phyloP scores from a whole-genome alignment of 2,329 filamentous ascomycete genomes.

The Talaromyces sp. region DNA sequence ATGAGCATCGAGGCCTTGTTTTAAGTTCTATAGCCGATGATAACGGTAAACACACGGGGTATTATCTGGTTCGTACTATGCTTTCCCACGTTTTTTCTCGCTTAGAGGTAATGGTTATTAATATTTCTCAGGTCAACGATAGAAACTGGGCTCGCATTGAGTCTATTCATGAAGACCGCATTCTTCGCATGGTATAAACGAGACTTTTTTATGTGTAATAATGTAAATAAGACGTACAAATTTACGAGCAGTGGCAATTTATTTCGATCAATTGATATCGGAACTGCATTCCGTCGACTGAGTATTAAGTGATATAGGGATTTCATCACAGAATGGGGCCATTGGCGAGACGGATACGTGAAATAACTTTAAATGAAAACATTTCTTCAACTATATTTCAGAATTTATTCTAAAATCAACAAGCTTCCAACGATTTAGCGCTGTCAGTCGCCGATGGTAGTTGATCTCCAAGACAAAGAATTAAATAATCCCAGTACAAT shows the following conservation, averaged over 20 bases:
- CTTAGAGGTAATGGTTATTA: not conserved
- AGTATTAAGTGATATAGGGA: conserved; percentile 1
- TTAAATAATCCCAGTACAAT: not conserved
- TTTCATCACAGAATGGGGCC: conserved; percentile 5
- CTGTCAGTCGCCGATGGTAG: not conserved
- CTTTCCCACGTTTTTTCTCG: not conserved
- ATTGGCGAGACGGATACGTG: not conserved
- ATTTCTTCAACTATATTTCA: not conserved
- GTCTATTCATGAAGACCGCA: not conserved
- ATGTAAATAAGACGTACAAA: not conserved
- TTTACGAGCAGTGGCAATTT: not conserved
- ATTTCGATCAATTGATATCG: not conserved
- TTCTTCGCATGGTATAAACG: not conserved
- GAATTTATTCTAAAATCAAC: not conserved
- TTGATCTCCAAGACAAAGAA: not conserved
- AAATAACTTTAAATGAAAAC: not conserved
- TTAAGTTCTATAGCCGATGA: not conserved
- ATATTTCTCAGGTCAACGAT: not conserved
- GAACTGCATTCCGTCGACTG: not conserved
- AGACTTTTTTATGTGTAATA: not conserved
- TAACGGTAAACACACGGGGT: not conserved
- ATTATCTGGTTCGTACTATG: not conserved
- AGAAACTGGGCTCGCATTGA: not conserved
- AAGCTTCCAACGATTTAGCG: not conserved
- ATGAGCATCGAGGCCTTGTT: not conserved